Conservation (phyloP, 768 basidiomycete genomes). For the Termitomyces sp. region DNA sequence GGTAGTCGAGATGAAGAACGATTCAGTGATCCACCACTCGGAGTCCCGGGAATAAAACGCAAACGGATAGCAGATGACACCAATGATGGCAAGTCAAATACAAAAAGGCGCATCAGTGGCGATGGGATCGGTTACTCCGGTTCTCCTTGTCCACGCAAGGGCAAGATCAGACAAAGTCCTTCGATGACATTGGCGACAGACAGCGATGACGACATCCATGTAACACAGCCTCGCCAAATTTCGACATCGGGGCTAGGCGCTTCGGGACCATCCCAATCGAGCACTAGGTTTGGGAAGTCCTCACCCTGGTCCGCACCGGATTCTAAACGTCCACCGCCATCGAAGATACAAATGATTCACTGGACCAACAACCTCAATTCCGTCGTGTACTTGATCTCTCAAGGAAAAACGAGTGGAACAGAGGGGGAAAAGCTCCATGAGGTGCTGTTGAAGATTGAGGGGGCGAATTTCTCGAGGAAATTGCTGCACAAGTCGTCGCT, state of each 20-base stretch:
- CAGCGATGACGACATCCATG: not conserved
- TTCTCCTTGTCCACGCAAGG: not conserved
- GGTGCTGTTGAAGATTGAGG: conserved; percentile 6
- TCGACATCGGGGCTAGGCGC: not conserved
- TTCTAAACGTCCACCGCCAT: not conserved
- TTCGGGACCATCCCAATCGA: not conserved
- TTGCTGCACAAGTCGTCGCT: conserved; percentile 16
- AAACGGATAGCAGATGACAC: not conserved
- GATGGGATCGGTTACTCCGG: not conserved
- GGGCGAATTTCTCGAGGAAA: conserved; percentile 15
- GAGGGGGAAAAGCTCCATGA: conserved; percentile 15
- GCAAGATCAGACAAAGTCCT: not conserved
- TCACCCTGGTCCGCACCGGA: not conserved
- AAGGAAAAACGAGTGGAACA: conserved; percentile 15
- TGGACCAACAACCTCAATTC: conserved; percentile 20
- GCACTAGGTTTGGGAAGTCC: not conserved
- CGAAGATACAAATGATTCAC: not conserved
- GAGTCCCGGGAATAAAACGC: not conserved
- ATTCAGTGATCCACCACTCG: not conserved
- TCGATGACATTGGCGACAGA: not conserved
- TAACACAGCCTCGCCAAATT: not conserved
- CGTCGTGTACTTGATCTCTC: conserved; percentile 13
- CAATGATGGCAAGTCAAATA: not conserved
- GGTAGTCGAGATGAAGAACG: not conserved
- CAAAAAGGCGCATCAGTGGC: not conserved